Base-by-base conservation (phyloP, 1,284 basidiomycete genomes). In the Malassezia japonica region DNA sequence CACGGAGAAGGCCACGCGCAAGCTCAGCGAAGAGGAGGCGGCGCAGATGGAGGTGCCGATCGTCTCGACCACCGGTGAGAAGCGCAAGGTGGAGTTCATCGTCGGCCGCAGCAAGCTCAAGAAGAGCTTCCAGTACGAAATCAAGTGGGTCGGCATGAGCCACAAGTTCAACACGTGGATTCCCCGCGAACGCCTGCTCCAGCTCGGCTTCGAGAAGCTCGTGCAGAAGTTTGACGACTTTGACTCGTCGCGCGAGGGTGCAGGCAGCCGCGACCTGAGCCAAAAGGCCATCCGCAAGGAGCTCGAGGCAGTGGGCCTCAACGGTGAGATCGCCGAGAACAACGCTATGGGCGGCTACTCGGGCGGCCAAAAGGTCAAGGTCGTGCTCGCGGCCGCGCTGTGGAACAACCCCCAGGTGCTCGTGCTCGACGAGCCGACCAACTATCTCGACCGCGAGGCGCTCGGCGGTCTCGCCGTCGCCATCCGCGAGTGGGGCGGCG, bases 81-180 rank as follows among this genome's bases (percentile, higher is more conserved):
- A 84, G 73, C 83, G 92, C 59, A 90, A 87, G 77, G 78, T 98
- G 34, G 92, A 70, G 79, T 75, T 76, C 85, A 81, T 96, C 65
- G 86, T 96, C 79, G 92, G 92, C 69, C 85, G 92, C 55, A 89
- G 92, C 79, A 98, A 98, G 78, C 80, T 94, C 65, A 98, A 95
- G 78, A 95, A 96, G 65, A 64, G 60, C 53, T 82, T 90, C 75
- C 89, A 88, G 75, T 95, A 95, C 74, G 90, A 95, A 75, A 79
- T 96, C 77, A 98, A 98, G 76, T 98, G 90, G 87, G 81, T 82
- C 56, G 87, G 87, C n/a, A 75, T 90, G 50, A 86, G 89, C 73
- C 92, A 96, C 78, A 83, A 81, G 72, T 84, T 80, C 79, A 98
- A 98, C 76, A 84, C 87, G 4, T 95, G 90, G 90, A 80, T 98